Percentiles rank a stretch among this genome's conserved stretches.
Conservation (phyloP, 305 asterid species). For the Fraxinus sp. region DNA sequence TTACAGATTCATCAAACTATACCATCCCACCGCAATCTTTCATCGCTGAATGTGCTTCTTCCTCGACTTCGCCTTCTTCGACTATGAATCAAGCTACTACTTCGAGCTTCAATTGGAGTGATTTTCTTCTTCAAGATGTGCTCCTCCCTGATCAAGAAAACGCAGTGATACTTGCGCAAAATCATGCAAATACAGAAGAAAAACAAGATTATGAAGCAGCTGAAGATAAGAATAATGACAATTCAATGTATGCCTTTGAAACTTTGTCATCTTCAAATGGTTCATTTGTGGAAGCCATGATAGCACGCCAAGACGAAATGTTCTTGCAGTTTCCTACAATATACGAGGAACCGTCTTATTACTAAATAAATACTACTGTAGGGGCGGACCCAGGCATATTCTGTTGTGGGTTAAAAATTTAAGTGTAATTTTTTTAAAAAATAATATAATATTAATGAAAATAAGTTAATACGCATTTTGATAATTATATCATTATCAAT, state of each 20-base stretch:
- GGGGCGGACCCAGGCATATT: no score
- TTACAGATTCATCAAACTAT: constrained; percentile 44
- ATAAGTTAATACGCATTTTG: no score
- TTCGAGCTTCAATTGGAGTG: constrained; percentile 67
- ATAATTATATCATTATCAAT: no score
- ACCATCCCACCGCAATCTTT: neutral
- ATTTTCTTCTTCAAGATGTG: constrained; percentile 70
- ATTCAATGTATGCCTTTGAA: constrained; percentile 25
- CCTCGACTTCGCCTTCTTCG: constrained; percentile 36
- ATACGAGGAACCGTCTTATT: constrained; percentile 59
- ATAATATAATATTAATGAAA: no score
- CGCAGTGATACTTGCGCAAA: constrained; percentile 4
- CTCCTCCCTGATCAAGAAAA: constrained; percentile 29
- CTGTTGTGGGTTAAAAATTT: no score
- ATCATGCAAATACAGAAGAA: constrained; percentile 18
- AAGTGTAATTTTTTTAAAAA: no score
- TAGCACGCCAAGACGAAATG: constrained; percentile 68
- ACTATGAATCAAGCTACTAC: constrained; percentile 29
- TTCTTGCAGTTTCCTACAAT: constrained; percentile 54
- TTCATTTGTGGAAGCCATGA: constrained; percentile 75
- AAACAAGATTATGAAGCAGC: constrained; percentile 7
- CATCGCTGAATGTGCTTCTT: constrained; percentile 24
- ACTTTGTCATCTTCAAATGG: constrained; percentile 38
- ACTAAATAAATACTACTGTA: constrained; percentile 11
- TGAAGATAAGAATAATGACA: constrained; percentile 17